phyloP scores from a whole-genome alignment of 441 rosid species.

The Populus trichocarpa region DNA sequence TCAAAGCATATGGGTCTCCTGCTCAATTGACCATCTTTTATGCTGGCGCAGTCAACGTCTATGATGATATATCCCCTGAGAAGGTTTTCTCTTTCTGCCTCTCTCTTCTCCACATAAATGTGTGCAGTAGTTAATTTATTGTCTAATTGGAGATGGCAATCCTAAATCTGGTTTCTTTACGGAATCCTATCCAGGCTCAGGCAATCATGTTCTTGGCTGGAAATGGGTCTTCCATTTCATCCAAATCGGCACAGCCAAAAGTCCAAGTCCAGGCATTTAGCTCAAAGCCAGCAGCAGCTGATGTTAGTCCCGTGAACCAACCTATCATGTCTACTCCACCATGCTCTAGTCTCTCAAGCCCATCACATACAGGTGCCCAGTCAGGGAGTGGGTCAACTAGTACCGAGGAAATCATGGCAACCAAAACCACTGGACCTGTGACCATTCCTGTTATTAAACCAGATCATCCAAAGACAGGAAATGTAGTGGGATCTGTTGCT shows the following conservation, averaged over 20 bases:
- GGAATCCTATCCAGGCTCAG: conserved; percentile 51
- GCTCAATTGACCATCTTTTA: conserved; percentile 67
- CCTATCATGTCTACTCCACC: conserved; percentile 25
- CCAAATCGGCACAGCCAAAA: conserved; percentile 29
- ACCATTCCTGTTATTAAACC: conserved; percentile 36
- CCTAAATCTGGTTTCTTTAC: neutral
- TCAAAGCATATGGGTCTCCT: conserved; percentile 31
- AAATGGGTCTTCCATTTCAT: conserved; percentile 33
- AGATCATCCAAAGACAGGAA: conserved; percentile 33
- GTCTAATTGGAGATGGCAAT: neutral
- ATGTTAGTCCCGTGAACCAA: conserved; percentile 34
- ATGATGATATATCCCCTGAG: conserved; percentile 58
- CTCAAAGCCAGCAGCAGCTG: conserved; percentile 32
- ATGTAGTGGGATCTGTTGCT: conserved; percentile 30
- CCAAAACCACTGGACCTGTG: conserved; percentile 35
- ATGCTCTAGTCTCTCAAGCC: conserved; percentile 39
- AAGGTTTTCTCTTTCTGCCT: conserved; percentile 38
- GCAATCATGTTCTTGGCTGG: conserved; percentile 75
- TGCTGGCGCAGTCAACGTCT: conserved; percentile 59
- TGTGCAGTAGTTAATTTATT: neutral
- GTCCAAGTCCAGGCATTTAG: conserved; percentile 30
- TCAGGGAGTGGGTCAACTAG: conserved; percentile 43
- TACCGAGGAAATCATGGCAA: conserved; percentile 36
- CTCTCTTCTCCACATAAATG: neutral
- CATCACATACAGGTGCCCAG: conserved; percentile 51